A percentile compares a stretch with the other conserved stretches of the same genome.
phyloP scores from a whole-genome alignment of 441 rosid genomes.

The Populus hybrid region DNA sequence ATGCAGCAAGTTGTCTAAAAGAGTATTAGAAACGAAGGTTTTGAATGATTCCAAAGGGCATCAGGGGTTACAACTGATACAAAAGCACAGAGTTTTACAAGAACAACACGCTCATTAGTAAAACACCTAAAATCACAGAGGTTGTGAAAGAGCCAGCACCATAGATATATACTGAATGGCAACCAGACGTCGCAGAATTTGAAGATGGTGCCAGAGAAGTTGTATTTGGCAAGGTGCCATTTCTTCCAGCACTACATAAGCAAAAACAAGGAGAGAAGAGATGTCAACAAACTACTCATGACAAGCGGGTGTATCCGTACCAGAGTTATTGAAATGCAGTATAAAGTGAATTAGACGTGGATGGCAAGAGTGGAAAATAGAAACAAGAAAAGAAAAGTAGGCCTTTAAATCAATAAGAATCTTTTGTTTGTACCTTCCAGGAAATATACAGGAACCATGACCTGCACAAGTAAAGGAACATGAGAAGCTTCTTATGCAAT shows the following conservation, averaged over 20 bases:
- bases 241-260: slow-evolving; percentile 58
- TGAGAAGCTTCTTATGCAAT: neutral
- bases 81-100: slow-evolving; percentile 38
- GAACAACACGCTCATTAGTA: slow-evolving; percentile 37
- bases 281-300: slow-evolving; percentile 14
- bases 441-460: slow-evolving; percentile 65
- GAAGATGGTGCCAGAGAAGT: slow-evolving; percentile 76
- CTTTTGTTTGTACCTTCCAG: slow-evolving; percentile 68
- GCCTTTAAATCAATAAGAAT: neutral
- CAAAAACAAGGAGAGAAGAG: slow-evolving; percentile 7
- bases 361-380: too few relatives aligned
- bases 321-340: neutral
- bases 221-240: slow-evolving; percentile 56
- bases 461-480: slow-evolving; percentile 47
- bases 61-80: slow-evolving; percentile 12
- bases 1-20: slow-evolving; percentile 26
- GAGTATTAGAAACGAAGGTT: slow-evolving; percentile 15
- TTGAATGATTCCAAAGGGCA: slow-evolving; percentile 4
- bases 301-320: neutral
- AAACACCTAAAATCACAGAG: slow-evolving; percentile 43
- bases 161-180: slow-evolving; percentile 27
- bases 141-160: slow-evolving; percentile 34
- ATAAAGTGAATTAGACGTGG: too few relatives aligned
- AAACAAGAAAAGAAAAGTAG: neutral
- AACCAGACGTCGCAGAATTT: slow-evolving; percentile 62